Evolutionary conservation across 2,329 filamentous ascomycete species (phyloP).

Genomic region (Trichoderma cornu-damae): DNA sequence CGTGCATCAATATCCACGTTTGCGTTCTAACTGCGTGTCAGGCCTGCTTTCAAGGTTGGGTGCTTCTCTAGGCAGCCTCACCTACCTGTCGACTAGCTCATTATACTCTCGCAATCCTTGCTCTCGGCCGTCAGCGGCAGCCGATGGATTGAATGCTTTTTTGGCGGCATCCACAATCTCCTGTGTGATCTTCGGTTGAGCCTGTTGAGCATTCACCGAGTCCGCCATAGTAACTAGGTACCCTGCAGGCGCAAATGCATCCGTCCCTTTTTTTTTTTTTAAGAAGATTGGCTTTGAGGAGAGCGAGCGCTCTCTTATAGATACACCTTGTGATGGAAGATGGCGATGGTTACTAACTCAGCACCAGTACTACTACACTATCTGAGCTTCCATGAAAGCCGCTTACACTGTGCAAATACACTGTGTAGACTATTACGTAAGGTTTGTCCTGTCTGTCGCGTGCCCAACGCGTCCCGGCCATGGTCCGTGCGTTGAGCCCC

Average conservation of each 20-base stretch:
- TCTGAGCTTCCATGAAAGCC: background rate
- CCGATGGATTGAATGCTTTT: slow-evolving; percentile 46
- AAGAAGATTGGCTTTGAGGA: background rate
- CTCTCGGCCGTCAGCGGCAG: slow-evolving; percentile 31
- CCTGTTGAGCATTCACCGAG: slow-evolving; percentile 20
- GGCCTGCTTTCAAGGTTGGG: background rate
- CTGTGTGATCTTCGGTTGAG: slow-evolving; percentile 32
- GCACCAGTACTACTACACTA: no score
- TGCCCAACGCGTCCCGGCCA: slow-evolving; percentile 11
- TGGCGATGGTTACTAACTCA: no score
- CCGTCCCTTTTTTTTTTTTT: background rate
- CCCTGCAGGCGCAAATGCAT: background rate
- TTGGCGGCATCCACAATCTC: slow-evolving; percentile 38
- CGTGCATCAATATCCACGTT: slow-evolving; percentile 52
- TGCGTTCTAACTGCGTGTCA: slow-evolving; percentile 28
- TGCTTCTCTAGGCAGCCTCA: background rate
- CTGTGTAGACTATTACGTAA: background rate
- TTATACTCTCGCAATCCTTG: slow-evolving; percentile 39
- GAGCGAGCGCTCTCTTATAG: background rate
- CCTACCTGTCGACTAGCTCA: slow-evolving; percentile 47
- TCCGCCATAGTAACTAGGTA: slow-evolving; percentile 26
- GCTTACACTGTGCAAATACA: background rate
- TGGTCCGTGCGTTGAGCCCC: slow-evolving; percentile 13
- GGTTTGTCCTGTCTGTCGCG: slow-evolving; percentile 13
- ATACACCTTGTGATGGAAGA: no score